Evolutionary conservation across 805 yeast species (phyloP), one percentile per base, ranked within the genome.

Genomic region (Jamesozyma jinghongensis): DNA sequence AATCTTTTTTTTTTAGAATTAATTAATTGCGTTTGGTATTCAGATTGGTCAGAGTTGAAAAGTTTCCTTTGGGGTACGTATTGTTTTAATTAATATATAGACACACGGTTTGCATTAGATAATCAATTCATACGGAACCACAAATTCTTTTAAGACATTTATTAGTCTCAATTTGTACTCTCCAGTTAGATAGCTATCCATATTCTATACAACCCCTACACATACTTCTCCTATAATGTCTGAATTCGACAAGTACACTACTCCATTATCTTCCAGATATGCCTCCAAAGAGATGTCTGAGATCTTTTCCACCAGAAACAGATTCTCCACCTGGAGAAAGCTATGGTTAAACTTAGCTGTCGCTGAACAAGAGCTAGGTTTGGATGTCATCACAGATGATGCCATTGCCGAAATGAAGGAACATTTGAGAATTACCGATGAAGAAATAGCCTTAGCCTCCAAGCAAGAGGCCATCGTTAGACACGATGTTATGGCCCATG

Each of bases 401-500:
- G 98, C 97, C 38, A 76, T 92, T 51, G 82, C 74, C 59, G 85
- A 92, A 71, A 82, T 92, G 86, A 67, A 74, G 48, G 61, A 70
- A 18, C 82, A 92, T 64, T 69, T 90, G 56, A 74, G 65, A 38
- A 87, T 92, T 67, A 80, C 96, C 7, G 97, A 90, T 62, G 94
- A 85, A 53, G 97, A 94, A 59, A 86, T 92, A 49, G 86, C 73
- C 43, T 83, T 71, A 43, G 97, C 98, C 34, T 70, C 88, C 43
- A 77, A 75, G 52, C 97, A 92, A 68, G 98, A 92, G 67, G 95
- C 97, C 40, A 87, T 83, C 63, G 97, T 92, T 43, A 84, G 98
- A 71, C 98, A 92, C 66, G 98, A 92, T 62, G 98, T 92, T 54
- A 92, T 92, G 98, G 95, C 97, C 42, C 98, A 92, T 56, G 98